A percentile compares a stretch with the other conserved stretches of the same genome.
Conservation (phyloP, 257 asterid genomes). For the Plectranthus barbatus region DNA sequence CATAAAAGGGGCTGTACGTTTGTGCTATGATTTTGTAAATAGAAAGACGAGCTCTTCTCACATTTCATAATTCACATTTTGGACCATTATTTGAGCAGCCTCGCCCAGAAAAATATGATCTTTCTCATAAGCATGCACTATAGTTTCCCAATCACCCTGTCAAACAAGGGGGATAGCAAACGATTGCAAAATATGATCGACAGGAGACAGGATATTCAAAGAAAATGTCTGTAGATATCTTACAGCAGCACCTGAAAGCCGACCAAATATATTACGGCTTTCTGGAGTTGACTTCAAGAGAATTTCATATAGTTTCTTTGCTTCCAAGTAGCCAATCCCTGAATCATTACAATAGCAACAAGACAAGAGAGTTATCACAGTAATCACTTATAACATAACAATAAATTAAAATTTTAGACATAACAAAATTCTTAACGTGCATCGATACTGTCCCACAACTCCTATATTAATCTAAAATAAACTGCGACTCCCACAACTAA, state of each 20-base stretch:
- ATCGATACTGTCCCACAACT: too few species aligned
- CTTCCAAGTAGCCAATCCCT: conserved; percentile 85
- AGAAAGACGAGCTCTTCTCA: conserved; percentile 37
- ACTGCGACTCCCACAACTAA: neutral
- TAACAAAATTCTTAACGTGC: neutral
- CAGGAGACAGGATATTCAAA: conserved; percentile 2
- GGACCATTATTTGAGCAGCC: conserved; percentile 91
- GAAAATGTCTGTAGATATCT: conserved; percentile 39
- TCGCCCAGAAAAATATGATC: conserved; percentile 84
- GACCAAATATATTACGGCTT: conserved; percentile 95
- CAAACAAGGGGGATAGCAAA: conserved; percentile 13
- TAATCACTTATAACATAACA: neutral
- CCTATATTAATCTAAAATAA: neutral
- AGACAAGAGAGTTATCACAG: neutral
- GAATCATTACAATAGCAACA: too few species aligned
- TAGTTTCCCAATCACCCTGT: conserved; percentile 95
- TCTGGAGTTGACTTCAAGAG: conserved; percentile 71
- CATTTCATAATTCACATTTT: conserved; percentile 89
- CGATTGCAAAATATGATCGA: neutral
- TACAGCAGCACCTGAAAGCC: conserved; percentile 99
- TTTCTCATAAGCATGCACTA: conserved; percentile 78
- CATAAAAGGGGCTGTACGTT: neutral
- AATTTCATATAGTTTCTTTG: conserved; percentile 68
- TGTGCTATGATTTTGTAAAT: neutral
- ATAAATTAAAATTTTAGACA: too few species aligned